A percentile compares a stretch with the other conserved stretches of the same genome.
Conservation (phyloP, 352 stramenopile species). For the Pythium periplocum region DNA sequence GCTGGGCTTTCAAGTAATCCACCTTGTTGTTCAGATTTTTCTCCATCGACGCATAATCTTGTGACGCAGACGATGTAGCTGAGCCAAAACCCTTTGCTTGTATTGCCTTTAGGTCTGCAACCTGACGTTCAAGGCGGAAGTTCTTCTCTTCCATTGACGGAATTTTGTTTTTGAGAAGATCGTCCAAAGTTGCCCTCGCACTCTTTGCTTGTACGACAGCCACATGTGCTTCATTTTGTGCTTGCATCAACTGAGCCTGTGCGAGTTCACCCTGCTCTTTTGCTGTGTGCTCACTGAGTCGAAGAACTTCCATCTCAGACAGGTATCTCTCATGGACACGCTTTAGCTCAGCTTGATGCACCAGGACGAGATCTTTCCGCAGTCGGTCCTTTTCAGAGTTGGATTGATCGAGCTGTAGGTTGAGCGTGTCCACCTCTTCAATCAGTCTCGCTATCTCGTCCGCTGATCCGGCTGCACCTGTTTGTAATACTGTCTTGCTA, state of each 20-base stretch:
- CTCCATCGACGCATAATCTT: conserved; percentile 46
- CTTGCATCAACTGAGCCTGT: conserved; percentile 36
- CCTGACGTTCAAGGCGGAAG: conserved; percentile 45
- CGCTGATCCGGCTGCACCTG: too few species aligned
- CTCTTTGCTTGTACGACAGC: conserved; percentile 45
- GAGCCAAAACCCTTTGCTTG: conserved; percentile 9
- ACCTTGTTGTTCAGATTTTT: conserved; percentile 79
- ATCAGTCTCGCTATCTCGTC: conserved; percentile 53
- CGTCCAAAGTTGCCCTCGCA: conserved; percentile 39
- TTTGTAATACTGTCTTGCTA: background rate
- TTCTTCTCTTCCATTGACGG: conserved; percentile 60
- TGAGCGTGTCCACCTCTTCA: conserved; percentile 67
- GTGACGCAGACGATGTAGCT: conserved; percentile 8
- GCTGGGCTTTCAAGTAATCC: conserved; percentile 77
- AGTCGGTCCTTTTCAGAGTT: conserved; percentile 33
- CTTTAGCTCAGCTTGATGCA: conserved; percentile 52
- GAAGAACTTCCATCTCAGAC: conserved; percentile 55
- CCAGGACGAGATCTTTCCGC: conserved; percentile 26
- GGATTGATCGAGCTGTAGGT: conserved; percentile 46
- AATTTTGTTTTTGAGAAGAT: conserved; percentile 46
- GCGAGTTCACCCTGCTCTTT: conserved; percentile 50
- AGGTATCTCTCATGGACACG: conserved; percentile 63
- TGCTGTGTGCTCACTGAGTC: conserved; percentile 51
- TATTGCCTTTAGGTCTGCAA: conserved; percentile 34
- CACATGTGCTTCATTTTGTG: conserved; percentile 51